Evolutionary conservation across 2,329 filamentous ascomycete species (phyloP).

Genomic region (Huntiella abstrusa): DNA sequence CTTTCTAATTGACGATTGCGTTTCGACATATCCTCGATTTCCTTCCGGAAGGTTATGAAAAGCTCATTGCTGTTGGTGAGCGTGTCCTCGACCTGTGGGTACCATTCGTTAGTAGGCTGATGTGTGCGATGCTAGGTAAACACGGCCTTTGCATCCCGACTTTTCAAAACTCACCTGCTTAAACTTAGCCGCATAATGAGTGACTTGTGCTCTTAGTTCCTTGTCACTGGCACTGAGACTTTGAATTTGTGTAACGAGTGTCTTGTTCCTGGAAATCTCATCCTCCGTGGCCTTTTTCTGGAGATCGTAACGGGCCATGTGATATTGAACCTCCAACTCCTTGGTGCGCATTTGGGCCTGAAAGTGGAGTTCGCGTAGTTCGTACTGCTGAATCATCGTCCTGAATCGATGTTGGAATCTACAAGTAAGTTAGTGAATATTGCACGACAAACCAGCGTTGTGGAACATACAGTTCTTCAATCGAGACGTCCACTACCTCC

Average conservation of each 20-base stretch:
- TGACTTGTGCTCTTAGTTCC: slow-evolving; percentile 82
- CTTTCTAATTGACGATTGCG: slow-evolving; percentile 95
- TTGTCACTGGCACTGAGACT: slow-evolving; percentile 93
- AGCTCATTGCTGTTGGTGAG: slow-evolving; percentile 96
- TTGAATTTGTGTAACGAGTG: slow-evolving; percentile 77
- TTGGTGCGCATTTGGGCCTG: slow-evolving; percentile 82
- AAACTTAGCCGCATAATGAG: slow-evolving; percentile 98
- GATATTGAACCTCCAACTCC: slow-evolving; percentile 85
- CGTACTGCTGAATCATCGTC: slow-evolving; percentile 90
- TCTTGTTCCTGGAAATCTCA: slow-evolving; percentile 61
- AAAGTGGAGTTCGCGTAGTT: slow-evolving; percentile 86
- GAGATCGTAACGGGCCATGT: slow-evolving; percentile 72
- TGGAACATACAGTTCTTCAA: slow-evolving; percentile 66
- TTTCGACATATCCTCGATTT: slow-evolving; percentile 99
- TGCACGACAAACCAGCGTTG: not conserved
- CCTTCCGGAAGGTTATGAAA: slow-evolving; percentile 90
- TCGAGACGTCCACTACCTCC: slow-evolving; percentile 64
- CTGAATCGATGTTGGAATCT: slow-evolving; percentile 79
- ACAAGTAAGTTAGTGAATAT: slow-evolving; percentile 10
- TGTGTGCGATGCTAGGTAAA: no score
- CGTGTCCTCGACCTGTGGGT: slow-evolving; percentile 75
- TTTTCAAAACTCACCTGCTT: slow-evolving; percentile 59
- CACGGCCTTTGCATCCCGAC: not conserved
- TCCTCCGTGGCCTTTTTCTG: slow-evolving; percentile 75
- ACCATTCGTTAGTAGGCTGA: not conserved